These are phyloP conservation scores for Geosmithia flava DNA, from an alignment of 2,329 filamentous ascomycete genomes.

Conservation along the genomic window DNA sequence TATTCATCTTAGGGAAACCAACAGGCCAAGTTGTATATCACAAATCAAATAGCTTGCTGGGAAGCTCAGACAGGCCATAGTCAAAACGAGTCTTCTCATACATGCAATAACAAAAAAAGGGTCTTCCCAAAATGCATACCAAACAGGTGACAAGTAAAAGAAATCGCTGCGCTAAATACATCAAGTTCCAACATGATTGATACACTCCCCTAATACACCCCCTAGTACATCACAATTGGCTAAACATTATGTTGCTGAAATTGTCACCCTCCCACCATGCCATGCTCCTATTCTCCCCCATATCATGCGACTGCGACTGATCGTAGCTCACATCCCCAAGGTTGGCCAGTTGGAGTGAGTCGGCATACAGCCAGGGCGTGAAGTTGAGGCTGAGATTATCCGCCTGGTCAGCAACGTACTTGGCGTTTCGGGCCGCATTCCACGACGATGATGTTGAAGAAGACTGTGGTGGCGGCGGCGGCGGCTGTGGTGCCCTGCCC, in stretches of 20 bases:
- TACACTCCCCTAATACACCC: not conserved
- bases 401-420: slow-evolving; percentile 16
- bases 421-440: slow-evolving; percentile 7
- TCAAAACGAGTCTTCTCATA: too few species aligned
- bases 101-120: too few species aligned
- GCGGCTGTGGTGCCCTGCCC: not conserved
- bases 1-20: too few species aligned
- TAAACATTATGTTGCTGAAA: slow-evolving; percentile 24
- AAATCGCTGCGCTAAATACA: too few species aligned
- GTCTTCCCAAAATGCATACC: too few species aligned
- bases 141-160: too few species aligned
- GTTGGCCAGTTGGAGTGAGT: slow-evolving; percentile 23
- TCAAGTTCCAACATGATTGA: too few species aligned
- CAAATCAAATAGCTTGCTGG: too few species aligned
- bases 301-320: not conserved
- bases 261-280: slow-evolving; percentile 28
- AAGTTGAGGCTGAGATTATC: slow-evolving; percentile 26
- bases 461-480: not conserved
- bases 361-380: slow-evolving; percentile 29
- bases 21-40: too few species aligned
- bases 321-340: slow-evolving; percentile 20
- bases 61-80: too few species aligned
- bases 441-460: not conserved
- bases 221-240: slow-evolving; percentile 15
- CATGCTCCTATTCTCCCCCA: slow-evolving; percentile 11